Conservation (phyloP, 345 rosid species). For the Chamaenerion angustifolium region DNA sequence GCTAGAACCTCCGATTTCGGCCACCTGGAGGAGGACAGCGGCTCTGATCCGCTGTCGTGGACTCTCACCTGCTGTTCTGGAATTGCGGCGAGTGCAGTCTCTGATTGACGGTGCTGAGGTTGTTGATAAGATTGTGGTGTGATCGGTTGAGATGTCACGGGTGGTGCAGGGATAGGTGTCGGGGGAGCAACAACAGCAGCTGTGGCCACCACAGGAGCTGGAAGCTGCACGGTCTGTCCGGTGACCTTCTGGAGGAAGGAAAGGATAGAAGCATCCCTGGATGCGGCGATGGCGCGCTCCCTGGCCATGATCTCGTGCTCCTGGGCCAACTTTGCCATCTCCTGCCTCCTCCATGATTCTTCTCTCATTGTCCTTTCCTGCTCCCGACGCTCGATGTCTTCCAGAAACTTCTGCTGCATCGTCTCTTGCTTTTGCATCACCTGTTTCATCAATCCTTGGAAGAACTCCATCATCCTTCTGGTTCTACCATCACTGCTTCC, state of each 20-base stretch:
- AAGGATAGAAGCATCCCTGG: slow-evolving; percentile 54
- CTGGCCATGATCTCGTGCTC: slow-evolving; percentile 63
- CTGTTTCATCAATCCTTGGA: slow-evolving; percentile 52
- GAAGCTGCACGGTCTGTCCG: slow-evolving; percentile 59
- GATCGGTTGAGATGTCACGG: slow-evolving; percentile 5
- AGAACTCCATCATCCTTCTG: slow-evolving; percentile 54
- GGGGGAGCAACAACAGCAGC: background rate
- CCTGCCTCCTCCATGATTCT: slow-evolving; percentile 79
- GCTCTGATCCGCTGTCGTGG: slow-evolving; percentile 4
- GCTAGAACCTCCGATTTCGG: slow-evolving; percentile 33
- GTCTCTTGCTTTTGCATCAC: slow-evolving; percentile 73
- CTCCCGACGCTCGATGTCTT: slow-evolving; percentile 72
- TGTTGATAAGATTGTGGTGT: slow-evolving; percentile 7
- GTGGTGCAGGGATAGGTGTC: slow-evolving; percentile 3
- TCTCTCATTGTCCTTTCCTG: slow-evolving; percentile 62
- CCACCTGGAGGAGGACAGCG: slow-evolving; percentile 25
- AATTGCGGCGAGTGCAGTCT: slow-evolving; percentile 10
- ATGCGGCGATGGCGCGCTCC: slow-evolving; percentile 52
- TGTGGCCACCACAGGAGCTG: slow-evolving; percentile 15
- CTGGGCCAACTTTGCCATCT: slow-evolving; percentile 42
- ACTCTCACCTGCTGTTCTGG: slow-evolving; percentile 16
- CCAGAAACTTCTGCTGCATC: slow-evolving; percentile 63
- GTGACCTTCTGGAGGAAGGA: slow-evolving; percentile 62
- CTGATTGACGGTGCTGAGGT: slow-evolving; percentile 2
- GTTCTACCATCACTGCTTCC: slow-evolving; percentile 13